Base-by-base conservation (phyloP, 163 green algal genomes). In the Scenedesmus sp. region DNA sequence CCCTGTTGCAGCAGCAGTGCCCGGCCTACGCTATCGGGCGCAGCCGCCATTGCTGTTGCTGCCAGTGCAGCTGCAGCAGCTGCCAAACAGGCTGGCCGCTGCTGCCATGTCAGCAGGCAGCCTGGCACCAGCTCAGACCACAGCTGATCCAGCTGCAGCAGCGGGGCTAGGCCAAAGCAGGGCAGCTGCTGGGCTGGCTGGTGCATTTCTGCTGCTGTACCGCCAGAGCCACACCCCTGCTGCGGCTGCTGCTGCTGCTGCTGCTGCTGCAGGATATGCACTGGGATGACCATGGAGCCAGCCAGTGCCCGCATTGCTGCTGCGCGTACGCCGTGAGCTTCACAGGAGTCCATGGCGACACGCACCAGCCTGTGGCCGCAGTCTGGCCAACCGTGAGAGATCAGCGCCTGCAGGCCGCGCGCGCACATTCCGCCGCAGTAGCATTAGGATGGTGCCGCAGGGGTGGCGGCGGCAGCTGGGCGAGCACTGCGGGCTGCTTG, bases 351-450 rank as follows among this genome's bases (percentile, higher is more conserved):
- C 1, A 24, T 2, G 0, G 84, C 89, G 0, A 87, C 72, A 24
- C 90, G 88, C 68, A 87, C 10, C 49, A 93, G 83, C 46, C 88
- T 81, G 49, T 90, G 88, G 22, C 68, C 87, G 18, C 81, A 89
- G 53, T 96, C 93, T 43, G 94, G 92, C 93, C 94, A 96, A 73
- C 88, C 85, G 42, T 91, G 72, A 20, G 89, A 70, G 30, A 96
- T 84, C 91, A 96, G 22, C 81, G 86, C 6, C 89, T 94, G 44
- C 30, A 30, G 10, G 43, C 33, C 0, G 91, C 92, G 10, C 56
- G 59, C 6, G n/a, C 90, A 40, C 53, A 53, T 16, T 87, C 24
- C n/a, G 88, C 24, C 59, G 51, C n/a, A 76, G 82, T 20, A 95
- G 81, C 30, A 94, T 33, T 37, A 72, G 1, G 22, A 72, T 0